phyloP scores from a whole-genome alignment of 139 green algal species.

The Picocystis salinarum region DNA sequence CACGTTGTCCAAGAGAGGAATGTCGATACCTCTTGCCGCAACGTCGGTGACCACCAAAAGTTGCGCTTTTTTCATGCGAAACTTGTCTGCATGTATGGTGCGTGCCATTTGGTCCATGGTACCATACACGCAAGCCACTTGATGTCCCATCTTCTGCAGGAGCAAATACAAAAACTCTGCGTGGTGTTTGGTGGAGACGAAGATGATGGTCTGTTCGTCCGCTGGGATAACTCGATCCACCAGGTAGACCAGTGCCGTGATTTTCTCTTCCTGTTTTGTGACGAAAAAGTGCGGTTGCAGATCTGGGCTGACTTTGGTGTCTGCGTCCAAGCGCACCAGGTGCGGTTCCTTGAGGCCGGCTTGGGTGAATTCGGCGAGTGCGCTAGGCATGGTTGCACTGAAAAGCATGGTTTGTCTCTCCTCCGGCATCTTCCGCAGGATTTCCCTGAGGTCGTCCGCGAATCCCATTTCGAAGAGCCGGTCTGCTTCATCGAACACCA shows the following conservation, averaged over 20 bases:
- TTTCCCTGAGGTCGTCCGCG: constrained; percentile 62
- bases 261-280: constrained; percentile 72
- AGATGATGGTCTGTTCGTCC: constrained; percentile 57
- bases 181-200: constrained; percentile 69
- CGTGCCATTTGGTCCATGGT: constrained; percentile 87
- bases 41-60: constrained; percentile 92
- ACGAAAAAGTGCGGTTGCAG: constrained; percentile 25
- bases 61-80: constrained; percentile 34
- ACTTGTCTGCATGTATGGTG: constrained; percentile 87
- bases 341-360: constrained; percentile 60
- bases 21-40: constrained; percentile 91
- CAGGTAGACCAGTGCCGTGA: constrained; percentile 71
- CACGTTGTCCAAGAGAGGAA: constrained; percentile 96
- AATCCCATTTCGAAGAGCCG: constrained; percentile 97
- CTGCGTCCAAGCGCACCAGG: constrained; percentile 80
- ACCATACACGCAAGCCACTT: constrained; percentile 59
- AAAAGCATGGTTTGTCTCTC: constrained; percentile 86
- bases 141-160: constrained; percentile 43
- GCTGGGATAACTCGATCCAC: constrained; percentile 39
- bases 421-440: constrained; percentile 45
- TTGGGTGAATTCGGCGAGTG: constrained; percentile 84
- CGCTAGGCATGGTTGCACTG: constrained; percentile 71
- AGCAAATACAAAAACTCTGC: constrained; percentile 76
- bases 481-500: constrained; percentile 41
- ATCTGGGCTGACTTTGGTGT: constrained; percentile 68